Percentiles rank a stretch among this genome's conserved stretches.
These are phyloP conservation scores for Dendrobium huoshanense DNA, from an alignment of 106 monocot species.

Conservation along the genomic window DNA sequence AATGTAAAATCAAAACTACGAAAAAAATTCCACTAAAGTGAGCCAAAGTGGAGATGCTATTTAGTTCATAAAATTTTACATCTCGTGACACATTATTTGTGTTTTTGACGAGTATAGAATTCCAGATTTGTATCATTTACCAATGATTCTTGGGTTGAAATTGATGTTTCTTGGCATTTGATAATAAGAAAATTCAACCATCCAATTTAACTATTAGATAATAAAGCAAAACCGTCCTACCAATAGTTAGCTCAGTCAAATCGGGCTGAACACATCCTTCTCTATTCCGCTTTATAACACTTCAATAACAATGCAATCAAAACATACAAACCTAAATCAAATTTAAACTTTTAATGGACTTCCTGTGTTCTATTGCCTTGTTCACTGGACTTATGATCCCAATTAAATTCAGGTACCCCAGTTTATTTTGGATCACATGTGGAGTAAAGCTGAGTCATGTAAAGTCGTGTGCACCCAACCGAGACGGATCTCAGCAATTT, in stretches of 20 bases:
- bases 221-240: neutral
- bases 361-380: neutral
- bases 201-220: neutral
- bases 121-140: neutral
- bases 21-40: neutral
- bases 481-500: slow-evolving; percentile 90
- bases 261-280: neutral
- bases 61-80: neutral
- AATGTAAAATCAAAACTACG: neutral
- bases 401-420: slow-evolving; percentile 73
- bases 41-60: neutral
- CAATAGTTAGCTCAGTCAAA: neutral
- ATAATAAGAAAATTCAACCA: neutral
- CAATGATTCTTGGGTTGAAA: neutral
- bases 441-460: slow-evolving; percentile 75
- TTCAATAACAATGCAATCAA: neutral
- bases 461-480: slow-evolving; percentile 97
- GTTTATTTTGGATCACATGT: slow-evolving; percentile 87
- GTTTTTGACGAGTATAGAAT: neutral
- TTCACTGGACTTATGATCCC: neutral
- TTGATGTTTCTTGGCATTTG: neutral
- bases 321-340: neutral
- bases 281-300: neutral
- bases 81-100: neutral
- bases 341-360: neutral